Percentiles rank a stretch among this genome's conserved stretches.
Evolutionary conservation across 192 early-diverging fungal species (phyloP).

Genomic region (Mortierella antarctica): DNA sequence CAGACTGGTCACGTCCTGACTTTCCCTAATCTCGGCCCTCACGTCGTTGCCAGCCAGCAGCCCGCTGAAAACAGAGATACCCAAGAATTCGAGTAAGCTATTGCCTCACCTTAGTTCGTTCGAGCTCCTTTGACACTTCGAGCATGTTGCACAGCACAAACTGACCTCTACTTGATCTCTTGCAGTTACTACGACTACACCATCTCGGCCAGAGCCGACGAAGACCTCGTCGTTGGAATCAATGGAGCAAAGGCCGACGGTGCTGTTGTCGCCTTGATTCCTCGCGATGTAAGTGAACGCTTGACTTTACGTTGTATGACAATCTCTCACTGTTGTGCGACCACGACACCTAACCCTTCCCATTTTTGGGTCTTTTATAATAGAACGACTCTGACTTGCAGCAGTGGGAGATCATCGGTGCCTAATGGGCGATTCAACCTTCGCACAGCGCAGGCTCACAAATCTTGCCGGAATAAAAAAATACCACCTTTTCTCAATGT

Average conservation of each 20-base stretch:
- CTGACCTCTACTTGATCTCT: no score
- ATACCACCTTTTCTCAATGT: neutral
- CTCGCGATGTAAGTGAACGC: neutral
- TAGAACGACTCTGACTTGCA: neutral
- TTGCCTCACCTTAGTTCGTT: no score
- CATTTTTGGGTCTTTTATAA: no score
- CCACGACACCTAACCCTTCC: no score
- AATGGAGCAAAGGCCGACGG: neutral
- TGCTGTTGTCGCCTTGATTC: neutral
- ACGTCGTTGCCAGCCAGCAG: neutral
- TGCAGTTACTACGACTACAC: slow-evolving; percentile 11
- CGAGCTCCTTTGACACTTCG: no score
- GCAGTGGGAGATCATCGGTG: neutral
- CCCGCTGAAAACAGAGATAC: neutral
- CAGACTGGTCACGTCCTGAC: slow-evolving; percentile 20
- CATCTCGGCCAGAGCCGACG: slow-evolving; percentile 10
- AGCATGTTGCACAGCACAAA: no score
- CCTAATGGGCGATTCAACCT: neutral
- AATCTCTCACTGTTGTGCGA: no score
- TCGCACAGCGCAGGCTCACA: neutral
- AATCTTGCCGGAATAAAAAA: slow-evolving; percentile 1
- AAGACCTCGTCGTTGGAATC: slow-evolving; percentile 18
- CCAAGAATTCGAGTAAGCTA: neutral
- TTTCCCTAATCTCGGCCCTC: neutral
- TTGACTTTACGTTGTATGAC: no score